These are phyloP conservation scores for Phytopythium aichiense DNA, from an alignment of 352 stramenopile species.

Conservation along the genomic window DNA sequence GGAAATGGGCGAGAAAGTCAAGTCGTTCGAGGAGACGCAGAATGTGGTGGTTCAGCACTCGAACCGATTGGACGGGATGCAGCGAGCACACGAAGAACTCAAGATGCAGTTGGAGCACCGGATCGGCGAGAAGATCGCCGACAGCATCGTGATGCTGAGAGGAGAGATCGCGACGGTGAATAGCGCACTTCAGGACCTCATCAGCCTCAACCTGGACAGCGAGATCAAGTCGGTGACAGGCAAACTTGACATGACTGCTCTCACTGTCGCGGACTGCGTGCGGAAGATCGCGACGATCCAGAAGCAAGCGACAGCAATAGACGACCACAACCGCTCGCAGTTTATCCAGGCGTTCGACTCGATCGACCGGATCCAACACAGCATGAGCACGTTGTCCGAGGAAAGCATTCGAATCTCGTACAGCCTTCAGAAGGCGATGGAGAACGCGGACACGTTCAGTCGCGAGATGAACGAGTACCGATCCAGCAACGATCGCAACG, in stretches of 20 bases:
- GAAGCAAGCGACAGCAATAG: constrained; percentile 44
- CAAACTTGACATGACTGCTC: constrained; percentile 53
- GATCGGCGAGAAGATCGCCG: constrained; percentile 48
- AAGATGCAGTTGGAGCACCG: constrained; percentile 49
- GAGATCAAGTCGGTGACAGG: constrained; percentile 47
- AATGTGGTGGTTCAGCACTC: constrained; percentile 32
- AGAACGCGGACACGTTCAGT: constrained; percentile 39
- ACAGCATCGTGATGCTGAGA: constrained; percentile 44
- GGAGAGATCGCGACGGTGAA: constrained; percentile 50
- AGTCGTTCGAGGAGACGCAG: constrained; percentile 58
- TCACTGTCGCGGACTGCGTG: constrained; percentile 47
- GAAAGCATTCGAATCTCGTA: constrained; percentile 69
- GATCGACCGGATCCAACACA: constrained; percentile 54
- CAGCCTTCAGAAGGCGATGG: constrained; percentile 55
- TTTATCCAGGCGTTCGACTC: constrained; percentile 66
- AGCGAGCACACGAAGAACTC: constrained; percentile 33
- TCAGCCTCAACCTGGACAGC: constrained; percentile 52
- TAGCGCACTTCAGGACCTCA: constrained; percentile 39
- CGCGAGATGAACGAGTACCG: constrained; percentile 46
- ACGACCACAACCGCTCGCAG: constrained; percentile 58
- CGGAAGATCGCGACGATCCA: constrained; percentile 53
- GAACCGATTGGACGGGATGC: constrained; percentile 35
- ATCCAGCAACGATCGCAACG: constrained; percentile 28
- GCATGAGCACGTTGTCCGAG: constrained; percentile 65
- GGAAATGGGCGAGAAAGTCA: constrained; percentile 49